A percentile compares a stretch with the other conserved stretches of the same genome.
Conservation (phyloP, 164 flowering plant species). For the Platanus orientalis region DNA sequence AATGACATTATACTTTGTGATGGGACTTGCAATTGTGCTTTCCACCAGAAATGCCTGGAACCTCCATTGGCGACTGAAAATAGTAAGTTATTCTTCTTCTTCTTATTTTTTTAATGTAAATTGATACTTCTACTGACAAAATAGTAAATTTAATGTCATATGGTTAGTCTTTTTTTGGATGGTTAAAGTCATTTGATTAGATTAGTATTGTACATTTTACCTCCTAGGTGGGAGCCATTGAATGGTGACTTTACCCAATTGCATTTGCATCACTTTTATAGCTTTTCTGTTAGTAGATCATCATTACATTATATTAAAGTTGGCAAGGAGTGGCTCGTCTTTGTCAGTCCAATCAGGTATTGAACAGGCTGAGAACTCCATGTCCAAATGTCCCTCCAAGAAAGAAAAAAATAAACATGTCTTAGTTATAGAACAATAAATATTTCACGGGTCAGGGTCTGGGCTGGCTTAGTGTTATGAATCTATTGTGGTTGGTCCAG, state of each 20-base stretch:
- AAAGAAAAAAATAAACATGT: too few species aligned
- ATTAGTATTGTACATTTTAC: background rate
- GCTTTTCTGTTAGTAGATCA: background rate
- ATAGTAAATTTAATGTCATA: background rate
- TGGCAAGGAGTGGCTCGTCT: background rate
- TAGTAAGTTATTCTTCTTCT: constrained; percentile 48
- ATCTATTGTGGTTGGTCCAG: background rate
- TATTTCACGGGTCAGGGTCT: background rate
- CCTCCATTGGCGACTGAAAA: constrained; percentile 85
- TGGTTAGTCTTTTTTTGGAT: too few species aligned
- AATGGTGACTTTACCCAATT: background rate
- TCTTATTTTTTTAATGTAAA: too few species aligned
- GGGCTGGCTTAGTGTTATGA: background rate
- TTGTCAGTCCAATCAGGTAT: background rate
- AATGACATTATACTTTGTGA: constrained; percentile 95
- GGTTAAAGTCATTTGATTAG: background rate
- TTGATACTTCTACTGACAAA: too few species aligned
- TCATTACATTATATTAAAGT: background rate
- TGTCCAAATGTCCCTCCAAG: too few species aligned
- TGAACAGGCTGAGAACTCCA: background rate
- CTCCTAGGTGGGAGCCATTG: background rate
- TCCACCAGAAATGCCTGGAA: constrained; percentile 94
- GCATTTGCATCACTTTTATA: background rate
- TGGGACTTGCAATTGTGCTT: constrained; percentile 93
- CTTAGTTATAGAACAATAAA: too few species aligned